phyloP scores from a whole-genome alignment of 2,329 filamentous ascomycete species.

The Xylaria sp. region DNA sequence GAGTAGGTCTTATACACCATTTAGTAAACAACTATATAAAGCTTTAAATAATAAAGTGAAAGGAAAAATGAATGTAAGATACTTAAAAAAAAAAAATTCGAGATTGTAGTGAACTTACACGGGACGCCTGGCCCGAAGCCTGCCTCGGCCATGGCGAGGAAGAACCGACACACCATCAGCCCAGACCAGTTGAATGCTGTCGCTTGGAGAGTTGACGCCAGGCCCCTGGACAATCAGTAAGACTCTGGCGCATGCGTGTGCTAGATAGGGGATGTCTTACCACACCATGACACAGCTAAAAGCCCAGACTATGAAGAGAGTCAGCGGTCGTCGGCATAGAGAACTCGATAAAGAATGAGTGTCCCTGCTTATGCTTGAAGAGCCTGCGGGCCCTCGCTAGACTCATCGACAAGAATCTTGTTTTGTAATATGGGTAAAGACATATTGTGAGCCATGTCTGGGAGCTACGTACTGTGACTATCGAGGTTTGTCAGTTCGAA shows the following conservation, averaged over 20 bases:
- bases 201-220: slow-evolving; percentile 37
- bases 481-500: slow-evolving; percentile 1
- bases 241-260: not conserved
- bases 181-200: slow-evolving; percentile 36
- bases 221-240: slow-evolving; percentile 28
- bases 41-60: too few relatives aligned
- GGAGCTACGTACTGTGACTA: slow-evolving; percentile 19
- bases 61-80: too few relatives aligned
- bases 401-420: slow-evolving; percentile 1
- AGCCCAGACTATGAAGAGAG: slow-evolving; percentile 31
- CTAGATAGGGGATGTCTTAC: slow-evolving; percentile 21
- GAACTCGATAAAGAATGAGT: not conserved
- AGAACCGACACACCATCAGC: slow-evolving; percentile 37
- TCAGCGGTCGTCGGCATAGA: slow-evolving; percentile 6
- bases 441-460: not conserved
- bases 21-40: too few relatives aligned
- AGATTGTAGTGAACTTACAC: too few relatives aligned
- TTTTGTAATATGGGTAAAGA: not conserved
- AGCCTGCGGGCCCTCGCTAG: not conserved
- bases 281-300: slow-evolving; percentile 35
- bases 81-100: too few relatives aligned
- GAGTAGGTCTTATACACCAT: slow-evolving; percentile 32
- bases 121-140: slow-evolving; percentile 39
- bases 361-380: not conserved
- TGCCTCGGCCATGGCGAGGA: slow-evolving; percentile 38